Base-by-base conservation (phyloP, 2,329 filamentous ascomycete genomes). In the Rhynchosporium secalis region DNA sequence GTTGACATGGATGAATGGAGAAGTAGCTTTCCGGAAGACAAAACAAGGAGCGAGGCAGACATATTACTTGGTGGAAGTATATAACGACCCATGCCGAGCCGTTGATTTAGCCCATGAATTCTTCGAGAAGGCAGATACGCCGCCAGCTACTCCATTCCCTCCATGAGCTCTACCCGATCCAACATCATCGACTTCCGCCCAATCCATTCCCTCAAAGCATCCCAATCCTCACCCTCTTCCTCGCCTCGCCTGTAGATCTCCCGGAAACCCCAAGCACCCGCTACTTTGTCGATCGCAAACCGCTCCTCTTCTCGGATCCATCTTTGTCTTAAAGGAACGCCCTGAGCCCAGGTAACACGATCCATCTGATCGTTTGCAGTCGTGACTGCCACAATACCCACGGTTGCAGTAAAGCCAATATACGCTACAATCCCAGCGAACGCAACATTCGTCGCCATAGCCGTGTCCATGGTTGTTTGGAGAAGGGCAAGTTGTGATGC, bases 281-380 rank as follows among this genome's bases (percentile, higher is more conserved):
- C 92, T 62, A 99, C 85, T 72, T 85, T 87, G 78, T 99, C 95
- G 67, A 96, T 80, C 0, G 92, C 92, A 3, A 88, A 90, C 29
- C 95, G 83, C 79, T 99, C 93, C 67, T 96, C 92, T 75, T 98
- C 95, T 40, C 91, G 83, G 59, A 96, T 75, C 90, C 93, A 98
- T 13, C 95, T 84, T 71, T 91, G 84, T 65, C 89, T 83, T 66
- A 98, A 78, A 28, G 91, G 89, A 40, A 91, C 88, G 10, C 95
- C 95, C 0, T 86, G 86, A 8, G 89, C 82, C 95, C 95, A 99
- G 2, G 91, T 93, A 4, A 98, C 92, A 26, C 95, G 86, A 71
- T 89, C 88, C 91, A 97, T 96, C 76, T 98, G 92, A 75, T 98
- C 93, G 76, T 97, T 97, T 64, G 88, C 83, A 40, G 94, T 97